These are phyloP conservation scores for Kewa caespitosa DNA, from an alignment of 179 eudicot species.

Conservation along the genomic window DNA sequence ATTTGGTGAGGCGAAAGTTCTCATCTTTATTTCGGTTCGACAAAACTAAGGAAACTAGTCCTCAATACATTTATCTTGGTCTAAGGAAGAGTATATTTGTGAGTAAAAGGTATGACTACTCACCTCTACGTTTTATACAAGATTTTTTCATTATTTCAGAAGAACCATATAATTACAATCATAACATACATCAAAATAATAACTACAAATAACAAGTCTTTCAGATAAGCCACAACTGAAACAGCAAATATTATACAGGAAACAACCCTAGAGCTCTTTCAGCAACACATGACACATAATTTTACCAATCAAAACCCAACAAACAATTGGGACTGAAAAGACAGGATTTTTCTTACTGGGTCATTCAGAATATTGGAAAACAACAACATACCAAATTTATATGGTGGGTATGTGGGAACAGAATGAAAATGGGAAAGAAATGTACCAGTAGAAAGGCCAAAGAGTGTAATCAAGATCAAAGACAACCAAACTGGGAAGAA, in stretches of 20 bases:
- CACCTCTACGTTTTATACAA: no score
- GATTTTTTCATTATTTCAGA: no score
- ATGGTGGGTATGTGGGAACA: neutral
- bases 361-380: neutral
- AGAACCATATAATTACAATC: neutral
- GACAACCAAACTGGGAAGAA: slow-evolving; percentile 88
- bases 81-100: no score
- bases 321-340: neutral
- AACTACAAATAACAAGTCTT: neutral
- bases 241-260: neutral
- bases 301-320: neutral
- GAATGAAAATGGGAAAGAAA: neutral
- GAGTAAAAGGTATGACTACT: neutral
- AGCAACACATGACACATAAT: neutral
- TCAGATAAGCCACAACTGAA: neutral
- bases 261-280: neutral
- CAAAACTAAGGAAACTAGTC: neutral
- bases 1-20: neutral
- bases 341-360: neutral
- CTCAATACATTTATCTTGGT: neutral
- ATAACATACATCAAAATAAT: neutral
- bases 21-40: neutral
- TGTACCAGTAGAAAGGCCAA: slow-evolving; percentile 95
- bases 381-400: neutral
- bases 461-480: slow-evolving; percentile 79